These are phyloP conservation scores for Trichomonas vaginalis DNA, from an alignment of 208 protist species.

Conservation along the genomic window DNA sequence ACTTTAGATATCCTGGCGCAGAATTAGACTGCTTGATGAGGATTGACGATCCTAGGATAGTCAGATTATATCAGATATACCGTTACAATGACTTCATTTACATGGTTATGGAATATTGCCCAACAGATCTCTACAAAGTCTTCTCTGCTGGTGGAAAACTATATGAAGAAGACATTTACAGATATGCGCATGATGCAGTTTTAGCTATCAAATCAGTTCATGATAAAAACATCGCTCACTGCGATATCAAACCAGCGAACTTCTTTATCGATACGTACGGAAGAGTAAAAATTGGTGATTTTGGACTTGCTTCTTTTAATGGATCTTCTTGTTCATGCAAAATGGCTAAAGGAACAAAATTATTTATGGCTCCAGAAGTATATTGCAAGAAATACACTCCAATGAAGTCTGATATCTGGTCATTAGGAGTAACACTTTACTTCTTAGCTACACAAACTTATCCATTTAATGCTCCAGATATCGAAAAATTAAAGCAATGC, in stretches of 20 bases:
- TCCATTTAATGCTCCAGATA: not conserved
- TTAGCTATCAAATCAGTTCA: conserved; percentile 46
- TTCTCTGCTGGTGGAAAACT: not conserved
- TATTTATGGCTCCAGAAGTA: conserved; percentile 11
- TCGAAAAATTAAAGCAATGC: not conserved
- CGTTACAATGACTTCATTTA: not conserved
- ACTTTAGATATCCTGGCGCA: no score
- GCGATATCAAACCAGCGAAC: conserved; percentile 34
- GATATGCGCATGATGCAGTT: not conserved
- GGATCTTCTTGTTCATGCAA: not conserved
- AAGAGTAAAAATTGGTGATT: not conserved
- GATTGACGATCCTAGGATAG: not conserved
- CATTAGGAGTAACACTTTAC: conserved; percentile 11
- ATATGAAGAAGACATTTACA: not conserved
- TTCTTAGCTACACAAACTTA: not conserved
- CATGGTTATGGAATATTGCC: not conserved
- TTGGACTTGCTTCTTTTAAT: not conserved
- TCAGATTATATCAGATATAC: not conserved
- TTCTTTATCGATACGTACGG: not conserved
- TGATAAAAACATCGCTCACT: conserved; percentile 44
- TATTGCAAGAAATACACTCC: not conserved
- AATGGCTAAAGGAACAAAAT: not conserved
- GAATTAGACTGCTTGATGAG: not conserved
- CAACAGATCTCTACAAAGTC: not conserved
- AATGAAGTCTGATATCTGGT: conserved; percentile 21